Percentiles rank a stretch among this genome's conserved stretches.
phyloP scores from a whole-genome alignment of 2,329 filamentous ascomycete species.

The Penicillium italicum region DNA sequence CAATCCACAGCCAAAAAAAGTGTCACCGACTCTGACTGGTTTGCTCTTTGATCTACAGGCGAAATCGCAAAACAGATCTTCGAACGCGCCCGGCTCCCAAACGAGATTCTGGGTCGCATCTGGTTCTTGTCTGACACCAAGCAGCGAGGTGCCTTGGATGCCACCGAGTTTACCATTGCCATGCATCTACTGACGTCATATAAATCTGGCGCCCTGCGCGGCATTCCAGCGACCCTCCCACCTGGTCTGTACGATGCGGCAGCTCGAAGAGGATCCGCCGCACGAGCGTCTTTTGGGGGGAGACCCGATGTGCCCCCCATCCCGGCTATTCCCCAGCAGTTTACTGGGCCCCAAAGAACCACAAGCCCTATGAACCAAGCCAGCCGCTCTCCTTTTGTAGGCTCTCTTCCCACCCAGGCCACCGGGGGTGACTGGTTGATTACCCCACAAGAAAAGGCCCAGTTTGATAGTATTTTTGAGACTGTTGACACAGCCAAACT shows the following conservation, averaged over 20 bases:
- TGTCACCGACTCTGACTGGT: not conserved
- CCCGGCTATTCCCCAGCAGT: conserved; percentile 73
- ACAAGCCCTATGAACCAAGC: conserved; percentile 53
- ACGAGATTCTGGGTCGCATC: conserved; percentile 87
- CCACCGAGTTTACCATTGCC: conserved; percentile 92
- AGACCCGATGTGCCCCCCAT: conserved; percentile 54
- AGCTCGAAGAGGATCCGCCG: conserved; percentile 59
- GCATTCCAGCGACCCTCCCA: conserved; percentile 75
- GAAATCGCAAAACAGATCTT: conserved; percentile 92
- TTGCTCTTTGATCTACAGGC: conserved; percentile 45
- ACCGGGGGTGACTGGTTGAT: conserved; percentile 75
- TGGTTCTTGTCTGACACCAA: conserved; percentile 95
- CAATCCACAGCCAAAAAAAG: not conserved
- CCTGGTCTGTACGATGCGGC: conserved; percentile 88
- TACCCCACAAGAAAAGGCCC: conserved; percentile 74
- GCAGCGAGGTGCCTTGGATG: conserved; percentile 78
- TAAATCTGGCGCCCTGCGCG: conserved; percentile 76
- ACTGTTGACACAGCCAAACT: conserved; percentile 75
- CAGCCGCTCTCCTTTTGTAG: conserved; percentile 46
- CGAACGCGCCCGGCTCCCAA: conserved; percentile 84
- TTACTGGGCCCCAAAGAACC: conserved; percentile 60
- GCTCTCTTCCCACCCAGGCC: conserved; percentile 51
- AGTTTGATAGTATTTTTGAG: conserved; percentile 82
- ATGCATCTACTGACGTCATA: conserved; percentile 95
- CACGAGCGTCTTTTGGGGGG: conserved; percentile 51